A percentile compares a stretch with the other conserved stretches of the same genome.
Conservation (phyloP, 202 grass and related monocot genomes). For the Cymbopogon flexuosus region DNA sequence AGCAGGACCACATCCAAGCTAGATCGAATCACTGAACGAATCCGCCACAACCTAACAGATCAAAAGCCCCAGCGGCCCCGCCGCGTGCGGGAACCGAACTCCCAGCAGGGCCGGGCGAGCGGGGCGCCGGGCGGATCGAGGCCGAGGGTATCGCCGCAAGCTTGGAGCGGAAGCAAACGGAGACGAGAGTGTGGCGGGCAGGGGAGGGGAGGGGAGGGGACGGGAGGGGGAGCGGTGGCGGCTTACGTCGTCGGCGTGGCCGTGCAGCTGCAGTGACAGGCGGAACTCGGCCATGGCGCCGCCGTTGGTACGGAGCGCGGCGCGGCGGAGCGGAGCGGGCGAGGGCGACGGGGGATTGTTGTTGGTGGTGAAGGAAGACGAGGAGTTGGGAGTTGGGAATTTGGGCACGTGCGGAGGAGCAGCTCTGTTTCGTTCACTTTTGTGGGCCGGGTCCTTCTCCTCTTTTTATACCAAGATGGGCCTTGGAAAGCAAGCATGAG, state of each 20-base stretch:
- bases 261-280: conserved; percentile 58
- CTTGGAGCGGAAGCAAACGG: conserved; percentile 49
- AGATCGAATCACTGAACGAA: conserved; percentile 27
- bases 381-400: not conserved
- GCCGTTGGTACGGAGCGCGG: not conserved
- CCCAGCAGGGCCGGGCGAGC: not conserved
- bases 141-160: conserved; percentile 3
- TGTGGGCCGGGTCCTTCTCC: not conserved
- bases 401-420: not conserved
- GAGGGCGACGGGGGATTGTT: not conserved
- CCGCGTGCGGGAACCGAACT: not conserved
- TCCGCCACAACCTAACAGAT: not conserved
- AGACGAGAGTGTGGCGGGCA: not conserved
- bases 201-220: too few relatives aligned
- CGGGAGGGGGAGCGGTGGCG: too few relatives aligned
- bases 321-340: conserved; percentile 16
- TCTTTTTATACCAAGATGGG: not conserved
- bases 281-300: conserved; percentile 48
- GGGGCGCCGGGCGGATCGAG: conserved; percentile 24
- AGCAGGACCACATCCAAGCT: not conserved
- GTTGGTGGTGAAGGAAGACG: not conserved
- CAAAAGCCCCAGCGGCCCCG: not conserved
- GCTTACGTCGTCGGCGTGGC: conserved; percentile 85
- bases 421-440: too few relatives aligned
- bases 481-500: not conserved